Evolutionary conservation across 192 early-diverging fungal genomes (phyloP), one percentile per base, ranked within the genome.

Genomic region (Coemansia brasiliensis): DNA sequence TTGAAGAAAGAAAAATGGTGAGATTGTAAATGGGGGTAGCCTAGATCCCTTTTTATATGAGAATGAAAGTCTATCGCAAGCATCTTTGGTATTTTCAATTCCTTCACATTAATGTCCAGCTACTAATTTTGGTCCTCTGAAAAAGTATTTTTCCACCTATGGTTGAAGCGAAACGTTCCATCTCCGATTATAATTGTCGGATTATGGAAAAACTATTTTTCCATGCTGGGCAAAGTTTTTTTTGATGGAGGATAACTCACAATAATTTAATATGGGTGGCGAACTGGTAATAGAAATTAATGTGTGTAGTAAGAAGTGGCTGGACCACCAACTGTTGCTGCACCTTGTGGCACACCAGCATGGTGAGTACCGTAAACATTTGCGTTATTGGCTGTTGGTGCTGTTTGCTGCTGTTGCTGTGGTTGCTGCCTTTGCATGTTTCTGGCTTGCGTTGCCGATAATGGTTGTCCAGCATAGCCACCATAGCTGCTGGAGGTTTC

Each of bases 381-480:
- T 6, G 56, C 17, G 40, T 29, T 39, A 40, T 26, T 22, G 6
- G 40, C 10, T 56, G 63, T 44, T 59, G 62, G 21, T 45, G 59
- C 16, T 12, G 50, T 39, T n/a, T 61, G 59, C 53, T 61, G 49
- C 18, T 57, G 44, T 21, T 61, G 49, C 18, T 57, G 44, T 21
- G 53, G 46, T 32, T 69, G 68, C 52, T 64, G 57, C 35, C 44
- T 51, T 24, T 57, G 61, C 58, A 60, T 57, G 62, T 75, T 75
- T 37, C 54, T 49, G 15, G 66, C 66, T 59, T 75, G 72, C 11
- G 58, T 61, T 10, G 72, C 66, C 55, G 72, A 75, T 51, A 75
- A 39, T 6, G 72, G 72, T 55, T 75, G 65, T 11, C 58, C 58
- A 12, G 57, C 50, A 52, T 52, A 52, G 15, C 50, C 35, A 17